A percentile compares a stretch with the other conserved stretches of the same genome.
Evolutionary conservation across 139 green algal genomes (phyloP).

Genomic region (Volvox africanus): DNA sequence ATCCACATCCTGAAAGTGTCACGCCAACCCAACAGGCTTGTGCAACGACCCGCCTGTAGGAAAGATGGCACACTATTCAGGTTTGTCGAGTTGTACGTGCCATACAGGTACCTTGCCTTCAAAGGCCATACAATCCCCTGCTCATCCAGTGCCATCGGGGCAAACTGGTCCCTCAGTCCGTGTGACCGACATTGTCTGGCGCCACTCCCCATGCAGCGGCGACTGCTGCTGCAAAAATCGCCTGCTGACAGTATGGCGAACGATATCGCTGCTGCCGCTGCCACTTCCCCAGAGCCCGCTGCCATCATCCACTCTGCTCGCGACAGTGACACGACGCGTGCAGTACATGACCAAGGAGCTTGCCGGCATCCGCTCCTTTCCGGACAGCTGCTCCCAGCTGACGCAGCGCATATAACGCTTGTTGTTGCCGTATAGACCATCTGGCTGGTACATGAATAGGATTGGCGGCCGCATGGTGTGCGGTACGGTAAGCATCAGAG

Average conservation of each 20-base stretch:
- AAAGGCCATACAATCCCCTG: slow-evolving; percentile 78
- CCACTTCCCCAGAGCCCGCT: background rate
- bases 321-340: no score
- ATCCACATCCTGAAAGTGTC: slow-evolving; percentile 94
- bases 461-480: slow-evolving; percentile 68
- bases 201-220: background rate
- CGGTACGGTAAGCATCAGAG: background rate
- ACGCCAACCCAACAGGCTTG: slow-evolving; percentile 65
- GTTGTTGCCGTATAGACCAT: slow-evolving; percentile 89
- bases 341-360: background rate
- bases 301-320: background rate
- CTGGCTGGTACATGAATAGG: slow-evolving; percentile 87
- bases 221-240: background rate
- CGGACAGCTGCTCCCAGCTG: slow-evolving; percentile 74
- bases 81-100: slow-evolving; percentile 70
- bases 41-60: slow-evolving; percentile 68
- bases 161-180: background rate
- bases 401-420: slow-evolving; percentile 80
- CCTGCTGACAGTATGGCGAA: background rate
- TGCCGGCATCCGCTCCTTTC: slow-evolving; percentile 28
- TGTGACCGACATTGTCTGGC: background rate
- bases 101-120: slow-evolving; percentile 81
- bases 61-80: slow-evolving; percentile 74
- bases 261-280: background rate
- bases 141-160: slow-evolving; percentile 62